Evolutionary conservation across 2,329 filamentous ascomycete species (phyloP).

Genomic region (Fusarium tricinctum): DNA sequence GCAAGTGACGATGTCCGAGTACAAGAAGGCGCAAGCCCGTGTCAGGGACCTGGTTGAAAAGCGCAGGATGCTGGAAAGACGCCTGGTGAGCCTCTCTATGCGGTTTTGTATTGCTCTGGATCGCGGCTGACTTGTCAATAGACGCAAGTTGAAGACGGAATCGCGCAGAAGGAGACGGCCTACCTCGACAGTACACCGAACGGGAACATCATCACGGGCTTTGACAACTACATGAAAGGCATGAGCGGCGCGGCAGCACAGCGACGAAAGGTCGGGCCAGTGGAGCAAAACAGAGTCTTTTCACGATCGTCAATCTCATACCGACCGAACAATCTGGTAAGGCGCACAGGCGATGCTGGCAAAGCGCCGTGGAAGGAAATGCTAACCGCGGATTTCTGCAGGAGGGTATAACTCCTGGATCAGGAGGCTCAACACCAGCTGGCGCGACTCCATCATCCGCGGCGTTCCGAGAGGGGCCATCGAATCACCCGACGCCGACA

Average conservation of each 20-base stretch:
- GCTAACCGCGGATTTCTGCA: slow-evolving; percentile 8
- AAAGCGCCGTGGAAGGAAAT: not conserved
- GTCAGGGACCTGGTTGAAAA: slow-evolving; percentile 64
- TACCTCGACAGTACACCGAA: slow-evolving; percentile 92
- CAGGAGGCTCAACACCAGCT: slow-evolving; percentile 56
- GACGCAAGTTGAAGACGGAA: slow-evolving; percentile 77
- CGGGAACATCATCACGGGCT: slow-evolving; percentile 97
- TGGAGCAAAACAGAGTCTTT: slow-evolving; percentile 82
- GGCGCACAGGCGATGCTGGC: slow-evolving; percentile 28
- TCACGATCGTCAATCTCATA: slow-evolving; percentile 75
- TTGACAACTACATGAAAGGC: slow-evolving; percentile 98
- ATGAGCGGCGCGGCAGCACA: slow-evolving; percentile 73
- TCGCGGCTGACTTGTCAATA: slow-evolving; percentile 42
- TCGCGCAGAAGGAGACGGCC: slow-evolving; percentile 83
- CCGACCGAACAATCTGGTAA: slow-evolving; percentile 60
- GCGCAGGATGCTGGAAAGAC: slow-evolving; percentile 56
- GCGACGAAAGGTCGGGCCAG: slow-evolving; percentile 73
- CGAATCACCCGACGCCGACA: slow-evolving; percentile 69
- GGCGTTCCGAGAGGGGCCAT: slow-evolving; percentile 64
- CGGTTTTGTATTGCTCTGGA: slow-evolving; percentile 50
- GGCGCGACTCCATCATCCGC: slow-evolving; percentile 64
- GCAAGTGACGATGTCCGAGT: slow-evolving; percentile 60
- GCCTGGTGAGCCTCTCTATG: slow-evolving; percentile 52
- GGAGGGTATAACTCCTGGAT: slow-evolving; percentile 53
- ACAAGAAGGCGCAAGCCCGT: slow-evolving; percentile 64